Base-by-base conservation (phyloP, 768 basidiomycete genomes). In the Tylopilus sp. region DNA sequence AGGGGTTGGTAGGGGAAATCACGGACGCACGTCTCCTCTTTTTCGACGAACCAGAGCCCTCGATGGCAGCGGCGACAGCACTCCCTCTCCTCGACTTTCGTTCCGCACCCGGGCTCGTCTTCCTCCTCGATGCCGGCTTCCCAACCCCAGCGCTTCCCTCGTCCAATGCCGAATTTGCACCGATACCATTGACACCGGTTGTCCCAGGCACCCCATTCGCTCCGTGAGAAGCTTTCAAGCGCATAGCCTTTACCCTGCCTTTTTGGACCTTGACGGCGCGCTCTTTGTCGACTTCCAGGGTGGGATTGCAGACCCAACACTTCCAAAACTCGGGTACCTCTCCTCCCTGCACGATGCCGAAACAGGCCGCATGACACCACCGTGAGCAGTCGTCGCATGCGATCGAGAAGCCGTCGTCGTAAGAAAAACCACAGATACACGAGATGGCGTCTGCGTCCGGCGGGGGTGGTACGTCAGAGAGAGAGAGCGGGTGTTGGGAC, bases 281-380 rank as follows among this genome's bases (percentile, higher is more conserved):
- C 33, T 81, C 77, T 47, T 69, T 71, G 58, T 83, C 77, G 19
- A 81, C 78, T 13, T 70, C 61, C n/a, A 66, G 24, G 14, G 60
- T 41, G 6, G 84, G 78, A 52, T 76, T 70, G 62, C 89, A 91
- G 6, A 75, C 63, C 78, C 88, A 89, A 69, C 92, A 97, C 22
- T 71, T 70, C 77, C 88, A 93, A 52, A 85, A 80, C 43, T 92
- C 89, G 1, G 88, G 87, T 0, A 89, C 85, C 40, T 71, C 59
- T 8, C 67, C 66, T 5, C 75, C 79, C 48, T 78, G 71, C 13
- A 74, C 71, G 56, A 88, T 84, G 43, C 75, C 80, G 59, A 87
- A 88, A 71, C 93, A 94, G 9, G 82, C 84, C 8, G 81, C 84
- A 71, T 95, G 92, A 60, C 86, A 87, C 91, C 92, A 94, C 34